Percentiles rank a stretch among this genome's conserved stretches.
Conservation (phyloP, 768 basidiomycete genomes). For the Neoboletus subvelutipes region DNA sequence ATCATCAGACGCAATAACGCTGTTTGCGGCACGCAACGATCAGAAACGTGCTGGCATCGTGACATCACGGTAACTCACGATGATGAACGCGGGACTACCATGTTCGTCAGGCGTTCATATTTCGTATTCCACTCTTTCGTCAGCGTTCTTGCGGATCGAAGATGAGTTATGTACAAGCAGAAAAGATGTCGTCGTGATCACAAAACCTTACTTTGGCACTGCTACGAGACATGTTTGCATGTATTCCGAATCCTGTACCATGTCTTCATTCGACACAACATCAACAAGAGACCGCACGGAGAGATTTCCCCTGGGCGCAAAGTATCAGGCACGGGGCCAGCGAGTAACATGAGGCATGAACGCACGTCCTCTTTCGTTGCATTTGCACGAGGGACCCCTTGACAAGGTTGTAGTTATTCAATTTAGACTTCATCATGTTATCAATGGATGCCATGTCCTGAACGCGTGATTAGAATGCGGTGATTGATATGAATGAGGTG, state of each 20-base stretch:
- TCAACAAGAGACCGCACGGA: constrained; percentile 86
- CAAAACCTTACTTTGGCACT: constrained; percentile 77
- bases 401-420: constrained; percentile 88
- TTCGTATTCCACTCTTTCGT: constrained; percentile 86
- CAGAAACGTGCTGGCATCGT: constrained; percentile 18
- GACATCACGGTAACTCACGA: constrained; percentile 49
- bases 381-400: constrained; percentile 91
- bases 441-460: constrained; percentile 94
- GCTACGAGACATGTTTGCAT: constrained; percentile 91
- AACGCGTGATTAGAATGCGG: constrained; percentile 26
- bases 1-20: constrained; percentile 77
- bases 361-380: constrained; percentile 91
- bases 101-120: constrained; percentile 83
- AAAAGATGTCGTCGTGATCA: constrained; percentile 5
- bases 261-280: constrained; percentile 76
- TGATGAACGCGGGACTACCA: constrained; percentile 94
- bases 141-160: constrained; percentile 51
- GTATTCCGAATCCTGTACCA: constrained; percentile 90
- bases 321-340: constrained; percentile 5
- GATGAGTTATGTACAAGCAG: constrained; percentile 13
- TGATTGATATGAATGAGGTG: constrained; percentile 18
- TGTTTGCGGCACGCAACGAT: constrained; percentile 34
- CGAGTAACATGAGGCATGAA: constrained; percentile 11
- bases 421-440: constrained; percentile 88
- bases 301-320: constrained; percentile 76